Evolutionary conservation across 495 filamentous ascomycete genomes (phyloP), one percentile per base, ranked within the genome.

Genomic region (Penicillium fimorum): DNA sequence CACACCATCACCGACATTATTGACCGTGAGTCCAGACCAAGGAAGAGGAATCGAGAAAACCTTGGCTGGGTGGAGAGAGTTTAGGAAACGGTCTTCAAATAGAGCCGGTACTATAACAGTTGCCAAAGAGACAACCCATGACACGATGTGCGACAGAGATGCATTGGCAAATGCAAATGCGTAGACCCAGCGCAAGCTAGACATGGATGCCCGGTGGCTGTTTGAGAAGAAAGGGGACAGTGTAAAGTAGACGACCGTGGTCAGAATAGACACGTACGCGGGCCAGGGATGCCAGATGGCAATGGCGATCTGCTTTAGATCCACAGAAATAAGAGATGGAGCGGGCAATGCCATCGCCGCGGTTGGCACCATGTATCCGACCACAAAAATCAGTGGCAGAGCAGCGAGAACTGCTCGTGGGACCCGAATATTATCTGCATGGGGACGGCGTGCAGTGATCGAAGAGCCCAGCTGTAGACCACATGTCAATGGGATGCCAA

Each of bases 281-380:
- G 84, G 84, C 66, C 85, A 87, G 0, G 73, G 69, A 56, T 86
- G 82, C 84, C 84, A 87, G 47, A 82, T 44, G 0, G 84, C 81
- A 47, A 85, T 80, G 56, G 77, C 74, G 30, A 70, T 69, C 50
- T 87, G 84, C 58, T 87, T 86, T 18, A 71, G 70, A 45, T 78
- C 72, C 9, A 73, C 65, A 5, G 62, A 64, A 18, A 84, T 63
- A 3, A 73, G 15, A 1, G 67, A 67, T 1, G 83, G 78, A 1
- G 75, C 65, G 1, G 83, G 83, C 24, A 84, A 57, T n/a, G 74
- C 61, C 74, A 84, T 78, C 17, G 80, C 62, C 27, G 79, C 57
- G 9, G 73, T 70, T 8, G 84, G 85, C 1, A 82, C 53, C 47
- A 83, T 58, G 57, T 75, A 84, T 5, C 76, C 79, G 9, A 86